These are phyloP conservation scores for Endocalyx cinctus DNA, from an alignment of 2,329 filamentous ascomycete species.

Conservation along the genomic window DNA sequence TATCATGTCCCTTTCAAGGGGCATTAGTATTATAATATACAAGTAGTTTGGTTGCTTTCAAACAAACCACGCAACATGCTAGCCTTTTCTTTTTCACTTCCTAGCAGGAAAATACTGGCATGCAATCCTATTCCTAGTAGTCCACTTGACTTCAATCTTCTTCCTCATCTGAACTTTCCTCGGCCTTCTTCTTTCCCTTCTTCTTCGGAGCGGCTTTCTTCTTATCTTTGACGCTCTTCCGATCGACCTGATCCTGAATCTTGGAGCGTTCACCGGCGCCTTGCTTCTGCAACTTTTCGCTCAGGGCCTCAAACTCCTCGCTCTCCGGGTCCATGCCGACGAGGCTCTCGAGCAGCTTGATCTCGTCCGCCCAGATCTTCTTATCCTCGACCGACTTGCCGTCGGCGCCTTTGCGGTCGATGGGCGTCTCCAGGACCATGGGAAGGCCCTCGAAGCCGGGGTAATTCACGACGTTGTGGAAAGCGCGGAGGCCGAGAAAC, in stretches of 20 bases:
- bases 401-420: conserved; percentile 63
- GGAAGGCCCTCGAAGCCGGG: conserved; percentile 70
- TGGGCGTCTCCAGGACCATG: conserved; percentile 95
- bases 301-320: conserved; percentile 66
- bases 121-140: no score
- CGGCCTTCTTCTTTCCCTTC: conserved; percentile 25
- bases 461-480: conserved; percentile 88
- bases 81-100: no score
- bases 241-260: conserved; percentile 74
- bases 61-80: no score
- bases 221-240: conserved; percentile 60
- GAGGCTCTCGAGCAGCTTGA: conserved; percentile 86
- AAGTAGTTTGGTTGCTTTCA: no score
- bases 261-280: conserved; percentile 70
- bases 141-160: no score
- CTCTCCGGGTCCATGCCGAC: conserved; percentile 76
- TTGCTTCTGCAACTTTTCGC: conserved; percentile 59
- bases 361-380: conserved; percentile 84
- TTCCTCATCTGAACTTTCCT: conserved; percentile 19
- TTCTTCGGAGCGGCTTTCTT: conserved; percentile 30
- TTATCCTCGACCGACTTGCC: conserved; percentile 73
- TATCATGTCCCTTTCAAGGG: no score
- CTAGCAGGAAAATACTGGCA: no score
- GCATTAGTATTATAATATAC: no score
- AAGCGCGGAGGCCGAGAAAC: conserved; percentile 83